Percentiles rank a stretch among this genome's conserved stretches.
Conservation (phyloP, 768 basidiomycete genomes). For the Udeniomyces megalosporus region DNA sequence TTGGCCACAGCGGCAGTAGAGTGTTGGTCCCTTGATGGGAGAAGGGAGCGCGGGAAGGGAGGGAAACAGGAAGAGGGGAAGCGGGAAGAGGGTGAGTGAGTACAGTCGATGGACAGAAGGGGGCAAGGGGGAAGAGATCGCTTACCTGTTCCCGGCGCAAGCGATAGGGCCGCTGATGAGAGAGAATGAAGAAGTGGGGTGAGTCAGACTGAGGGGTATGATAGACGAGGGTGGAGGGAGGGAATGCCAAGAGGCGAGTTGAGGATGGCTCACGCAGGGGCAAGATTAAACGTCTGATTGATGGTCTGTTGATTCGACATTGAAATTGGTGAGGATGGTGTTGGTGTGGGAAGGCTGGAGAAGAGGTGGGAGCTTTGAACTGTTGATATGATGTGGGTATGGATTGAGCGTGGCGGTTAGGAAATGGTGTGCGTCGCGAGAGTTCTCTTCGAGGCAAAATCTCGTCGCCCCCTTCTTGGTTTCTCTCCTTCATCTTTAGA, state of each 20-base stretch:
- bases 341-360: not conserved
- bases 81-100: not conserved
- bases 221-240: not conserved
- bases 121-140: not conserved
- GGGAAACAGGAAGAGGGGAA: not conserved
- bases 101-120: not conserved
- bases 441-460: no score
- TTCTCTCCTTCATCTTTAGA: not conserved
- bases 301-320: not conserved
- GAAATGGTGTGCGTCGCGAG: not conserved
- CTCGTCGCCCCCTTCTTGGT: not conserved
- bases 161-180: not conserved
- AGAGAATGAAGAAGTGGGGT: not conserved
- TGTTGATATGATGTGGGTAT: conserved; percentile 8
- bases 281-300: conserved; percentile 9
- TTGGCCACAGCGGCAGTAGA: not conserved
- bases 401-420: conserved; percentile 9
- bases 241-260: not conserved
- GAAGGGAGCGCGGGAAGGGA: not conserved
- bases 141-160: not conserved
- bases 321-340: not conserved
- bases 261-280: conserved; percentile 1
- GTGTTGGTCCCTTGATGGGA: not conserved
- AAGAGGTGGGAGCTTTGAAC: not conserved
- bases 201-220: not conserved